Percentiles rank a stretch among this genome's conserved stretches.
These are phyloP conservation scores for Tylopilus intermedius DNA, from an alignment of 768 basidiomycete genomes.

Conservation along the genomic window DNA sequence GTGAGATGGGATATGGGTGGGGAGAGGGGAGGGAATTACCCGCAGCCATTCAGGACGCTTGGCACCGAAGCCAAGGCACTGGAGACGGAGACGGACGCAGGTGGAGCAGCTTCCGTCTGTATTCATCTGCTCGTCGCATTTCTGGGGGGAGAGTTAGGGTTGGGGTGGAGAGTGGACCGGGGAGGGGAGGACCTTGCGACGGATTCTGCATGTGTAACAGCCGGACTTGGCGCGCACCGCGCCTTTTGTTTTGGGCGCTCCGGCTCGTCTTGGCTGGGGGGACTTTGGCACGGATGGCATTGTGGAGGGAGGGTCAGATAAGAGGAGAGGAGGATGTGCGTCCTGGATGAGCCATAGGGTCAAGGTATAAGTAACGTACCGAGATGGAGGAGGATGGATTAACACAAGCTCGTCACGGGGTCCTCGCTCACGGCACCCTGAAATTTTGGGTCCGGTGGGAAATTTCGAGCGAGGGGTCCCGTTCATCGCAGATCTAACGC, in stretches of 20 bases:
- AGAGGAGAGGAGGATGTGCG: slow-evolving; percentile 13
- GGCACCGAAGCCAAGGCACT: slow-evolving; percentile 80
- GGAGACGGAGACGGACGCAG: slow-evolving; percentile 72
- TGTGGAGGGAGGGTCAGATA: background rate
- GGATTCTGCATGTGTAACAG: slow-evolving; percentile 84
- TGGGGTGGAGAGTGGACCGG: slow-evolving; percentile 1
- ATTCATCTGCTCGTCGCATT: slow-evolving; percentile 76
- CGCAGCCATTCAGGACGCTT: slow-evolving; percentile 84
- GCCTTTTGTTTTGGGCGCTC: slow-evolving; percentile 71
- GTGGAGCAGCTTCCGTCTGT: slow-evolving; percentile 63
- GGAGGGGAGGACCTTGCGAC: slow-evolving; percentile 62
- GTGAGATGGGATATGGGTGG: slow-evolving; percentile 4
- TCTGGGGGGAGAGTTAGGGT: slow-evolving; percentile 41
- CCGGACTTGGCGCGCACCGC: slow-evolving; percentile 82
- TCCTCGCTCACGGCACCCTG: slow-evolving; percentile 20
- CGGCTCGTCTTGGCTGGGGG: slow-evolving; percentile 37
- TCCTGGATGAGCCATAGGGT: slow-evolving; percentile 15
- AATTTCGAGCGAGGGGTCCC: slow-evolving; percentile 19
- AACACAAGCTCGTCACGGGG: slow-evolving; percentile 15
- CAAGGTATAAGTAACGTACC: slow-evolving; percentile 32
- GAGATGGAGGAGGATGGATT: background rate
- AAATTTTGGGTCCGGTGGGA: slow-evolving; percentile 19
- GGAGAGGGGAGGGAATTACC: slow-evolving; percentile 36
- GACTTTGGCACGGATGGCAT: slow-evolving; percentile 41
- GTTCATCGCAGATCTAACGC: slow-evolving; percentile 17